phyloP scores from a whole-genome alignment of 257 asterid genomes.

The Thymus quinquecostatus region DNA sequence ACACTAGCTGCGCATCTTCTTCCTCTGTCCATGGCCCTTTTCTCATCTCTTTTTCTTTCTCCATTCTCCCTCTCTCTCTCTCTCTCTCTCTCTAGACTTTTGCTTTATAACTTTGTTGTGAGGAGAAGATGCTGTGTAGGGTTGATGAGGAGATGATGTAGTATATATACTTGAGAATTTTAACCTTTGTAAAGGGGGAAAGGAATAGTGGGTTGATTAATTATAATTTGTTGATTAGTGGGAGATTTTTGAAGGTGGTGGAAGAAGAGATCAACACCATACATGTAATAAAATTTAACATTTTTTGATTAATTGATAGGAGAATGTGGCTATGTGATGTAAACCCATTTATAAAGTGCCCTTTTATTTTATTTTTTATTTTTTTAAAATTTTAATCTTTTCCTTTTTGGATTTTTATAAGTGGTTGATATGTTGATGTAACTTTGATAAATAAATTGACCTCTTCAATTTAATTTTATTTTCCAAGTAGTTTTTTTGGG shows the following conservation, averaged over 20 bases:
- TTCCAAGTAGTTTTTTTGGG: neutral
- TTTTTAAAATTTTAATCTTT: too few relatives aligned
- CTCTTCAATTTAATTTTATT: neutral
- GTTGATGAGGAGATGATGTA: neutral
- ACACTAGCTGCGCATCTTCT: constrained; percentile 76
- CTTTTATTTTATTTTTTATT: neutral
- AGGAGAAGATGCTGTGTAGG: neutral
- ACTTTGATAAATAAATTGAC: constrained; percentile 44
- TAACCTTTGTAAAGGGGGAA: neutral
- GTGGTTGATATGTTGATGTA: constrained; percentile 57
- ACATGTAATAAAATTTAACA: constrained; percentile 30
- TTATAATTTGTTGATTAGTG: constrained; percentile 1
- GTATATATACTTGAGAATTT: constrained; percentile 18
- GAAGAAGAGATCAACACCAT: constrained; percentile 42
- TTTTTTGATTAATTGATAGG: constrained; percentile 45
- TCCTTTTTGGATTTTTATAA: constrained; percentile 33
- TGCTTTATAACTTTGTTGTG: neutral
- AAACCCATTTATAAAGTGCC: constrained; percentile 49
- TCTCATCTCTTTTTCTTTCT: constrained; percentile 56
- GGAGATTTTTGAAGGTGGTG: constrained; percentile 19
- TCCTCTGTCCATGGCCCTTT: constrained; percentile 95
- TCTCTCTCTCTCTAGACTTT: constrained; percentile 27
- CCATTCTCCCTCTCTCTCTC: constrained; percentile 19
- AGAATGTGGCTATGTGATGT: constrained; percentile 53
- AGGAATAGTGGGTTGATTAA: constrained; percentile 1